These are phyloP conservation scores for Annulohypoxylon truncatum DNA, from an alignment of 2,329 filamentous ascomycete species.

Conservation along the genomic window DNA sequence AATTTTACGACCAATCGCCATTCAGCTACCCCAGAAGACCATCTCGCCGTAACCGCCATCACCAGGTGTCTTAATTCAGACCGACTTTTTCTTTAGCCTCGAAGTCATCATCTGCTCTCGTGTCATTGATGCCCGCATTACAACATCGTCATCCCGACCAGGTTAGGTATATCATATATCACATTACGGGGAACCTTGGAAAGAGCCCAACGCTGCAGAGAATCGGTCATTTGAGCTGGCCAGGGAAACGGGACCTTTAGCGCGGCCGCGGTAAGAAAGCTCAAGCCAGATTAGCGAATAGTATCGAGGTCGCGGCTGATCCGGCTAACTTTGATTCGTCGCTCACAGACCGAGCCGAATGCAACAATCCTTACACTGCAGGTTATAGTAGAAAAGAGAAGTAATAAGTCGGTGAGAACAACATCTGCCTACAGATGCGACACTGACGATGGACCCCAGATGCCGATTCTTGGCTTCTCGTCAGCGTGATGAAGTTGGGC, in stretches of 20 bases:
- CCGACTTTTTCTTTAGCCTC: constrained; percentile 34
- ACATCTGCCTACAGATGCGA: constrained; percentile 8
- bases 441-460: constrained; percentile 17
- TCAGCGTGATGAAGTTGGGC: not conserved
- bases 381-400: constrained; percentile 25
- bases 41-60: constrained; percentile 29
- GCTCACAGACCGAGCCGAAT: constrained; percentile 23
- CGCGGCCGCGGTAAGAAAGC: constrained; percentile 27
- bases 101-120: constrained; percentile 19
- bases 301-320: constrained; percentile 36
- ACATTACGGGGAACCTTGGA: constrained; percentile 28
- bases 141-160: constrained; percentile 27
- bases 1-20: constrained; percentile 35
- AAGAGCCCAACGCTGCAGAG: constrained; percentile 36
- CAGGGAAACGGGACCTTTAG: constrained; percentile 31
- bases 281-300: constrained; percentile 39
- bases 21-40: constrained; percentile 25
- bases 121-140: constrained; percentile 29
- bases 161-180: constrained; percentile 36
- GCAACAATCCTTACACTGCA: constrained; percentile 35
- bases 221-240: constrained; percentile 35
- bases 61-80: constrained; percentile 23
- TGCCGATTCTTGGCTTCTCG: constrained; percentile 3
- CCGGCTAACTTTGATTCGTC: constrained; percentile 36
- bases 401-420: constrained; percentile 38